Conservation (phyloP, 306 rosid species). For the Oemleria cerasiformis region DNA sequence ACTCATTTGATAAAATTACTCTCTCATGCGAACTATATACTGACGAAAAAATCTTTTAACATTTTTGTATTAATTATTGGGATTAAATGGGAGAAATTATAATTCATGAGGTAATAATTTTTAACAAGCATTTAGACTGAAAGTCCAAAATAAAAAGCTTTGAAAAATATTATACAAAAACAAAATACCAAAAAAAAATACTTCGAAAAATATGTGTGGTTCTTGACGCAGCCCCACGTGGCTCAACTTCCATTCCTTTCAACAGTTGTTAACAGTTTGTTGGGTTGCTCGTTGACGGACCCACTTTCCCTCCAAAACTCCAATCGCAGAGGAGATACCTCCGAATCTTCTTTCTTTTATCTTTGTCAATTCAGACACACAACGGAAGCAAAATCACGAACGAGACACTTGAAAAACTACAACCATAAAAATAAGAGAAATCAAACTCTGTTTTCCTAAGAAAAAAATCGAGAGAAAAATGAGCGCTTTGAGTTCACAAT, state of each 20-base stretch:
- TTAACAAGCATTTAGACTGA: too few species aligned
- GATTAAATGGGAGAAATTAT: too few species aligned
- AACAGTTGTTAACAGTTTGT: constrained; percentile 22
- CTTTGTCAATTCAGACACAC: not conserved
- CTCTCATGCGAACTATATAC: too few species aligned
- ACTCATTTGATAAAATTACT: too few species aligned
- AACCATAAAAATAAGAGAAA: not conserved
- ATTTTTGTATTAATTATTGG: too few species aligned
- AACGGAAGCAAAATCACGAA: not conserved
- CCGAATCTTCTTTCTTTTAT: constrained; percentile 67
- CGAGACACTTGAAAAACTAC: not conserved
- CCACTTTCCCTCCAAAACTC: constrained; percentile 41
- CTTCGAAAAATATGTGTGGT: constrained; percentile 10
- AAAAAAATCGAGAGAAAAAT: constrained; percentile 17
- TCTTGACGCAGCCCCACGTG: constrained; percentile 24
- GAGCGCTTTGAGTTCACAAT: constrained; percentile 66
- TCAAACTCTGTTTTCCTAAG: too few species aligned
- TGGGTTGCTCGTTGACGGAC: constrained; percentile 20
- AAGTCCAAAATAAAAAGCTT: not conserved
- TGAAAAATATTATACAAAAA: not conserved
- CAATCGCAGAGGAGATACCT: constrained; percentile 48
- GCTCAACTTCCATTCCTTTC: constrained; percentile 4
- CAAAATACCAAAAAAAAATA: not conserved
- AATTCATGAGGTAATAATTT: too few species aligned
- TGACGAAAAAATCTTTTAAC: too few species aligned